Evolutionary conservation across 169 alveolate species (phyloP).

Genomic region (Plasmodium ovale): DNA sequence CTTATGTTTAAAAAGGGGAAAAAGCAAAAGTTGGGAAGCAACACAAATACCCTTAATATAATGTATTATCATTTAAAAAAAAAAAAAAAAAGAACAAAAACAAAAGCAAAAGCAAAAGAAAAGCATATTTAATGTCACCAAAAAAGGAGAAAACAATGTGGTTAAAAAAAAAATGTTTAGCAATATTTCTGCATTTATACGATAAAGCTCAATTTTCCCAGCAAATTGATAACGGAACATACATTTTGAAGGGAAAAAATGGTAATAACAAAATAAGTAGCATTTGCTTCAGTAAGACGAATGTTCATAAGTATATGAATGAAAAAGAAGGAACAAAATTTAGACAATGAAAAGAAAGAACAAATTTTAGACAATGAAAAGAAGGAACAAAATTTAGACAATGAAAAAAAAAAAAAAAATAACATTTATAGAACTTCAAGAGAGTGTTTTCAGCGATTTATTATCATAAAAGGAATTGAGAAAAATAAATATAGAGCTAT

Average conservation of each 20-base stretch:
- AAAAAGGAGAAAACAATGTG: conserved; percentile 11
- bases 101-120: conserved; percentile 26
- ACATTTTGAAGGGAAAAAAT: background rate
- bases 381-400: background rate
- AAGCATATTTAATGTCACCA: background rate
- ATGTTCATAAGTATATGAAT: background rate
- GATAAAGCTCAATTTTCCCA: background rate
- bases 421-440: conserved; percentile 7
- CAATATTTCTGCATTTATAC: background rate
- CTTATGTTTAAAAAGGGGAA: conserved; percentile 16
- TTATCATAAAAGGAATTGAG: conserved; percentile 10
- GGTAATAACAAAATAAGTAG: background rate
- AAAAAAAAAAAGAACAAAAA: conserved; percentile 8
- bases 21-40: background rate
- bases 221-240: background rate
- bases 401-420: conserved; percentile 18
- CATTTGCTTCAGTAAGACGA: too few relatives aligned
- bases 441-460: conserved; percentile 10
- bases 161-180: background rate
- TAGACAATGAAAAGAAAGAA: background rate
- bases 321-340: conserved; percentile 1
- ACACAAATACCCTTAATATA: background rate
- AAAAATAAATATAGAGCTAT: background rate
- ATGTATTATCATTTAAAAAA: background rate
- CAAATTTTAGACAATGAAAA: background rate